Base-by-base conservation (phyloP, 257 asterid genomes). In the Solanum piurae region DNA sequence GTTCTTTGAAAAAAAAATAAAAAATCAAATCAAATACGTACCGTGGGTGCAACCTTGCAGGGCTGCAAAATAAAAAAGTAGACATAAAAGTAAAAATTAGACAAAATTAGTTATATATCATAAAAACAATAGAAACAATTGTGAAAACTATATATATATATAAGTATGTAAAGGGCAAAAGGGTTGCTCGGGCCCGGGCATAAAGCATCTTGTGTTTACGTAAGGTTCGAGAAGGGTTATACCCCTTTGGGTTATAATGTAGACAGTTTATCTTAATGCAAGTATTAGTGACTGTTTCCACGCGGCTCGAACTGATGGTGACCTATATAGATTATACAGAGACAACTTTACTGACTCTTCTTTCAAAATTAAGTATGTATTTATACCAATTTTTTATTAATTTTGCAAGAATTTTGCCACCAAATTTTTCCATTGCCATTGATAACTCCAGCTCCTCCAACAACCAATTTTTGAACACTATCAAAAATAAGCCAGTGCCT, bases 391-490 rank as follows among this genome's bases (percentile, higher is more conserved):
- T 33, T 25, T 87, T 88, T 91, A 85, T 93, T 88, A 42, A 86
- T 91, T 82, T 96, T 96, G 94, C 99, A 96, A 83, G 98, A 95
- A 90, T 94, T 93, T 88, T 94, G 86, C 99, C 99, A 96, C 99
- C 99, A 96, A 7, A 92, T 89, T 36, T 94, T 88, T 5, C 99
- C 99, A 87, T 92, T 93, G 23, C 99, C 99, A 68, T 95, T 91
- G 4, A 96, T 68, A 62, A 84, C 87, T 62, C 98, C 99, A 38
- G 95, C 98, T 34, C 99, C 99, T 73, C 89, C 89, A 82, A 94
- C 95, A n/a, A n/a, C 88, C 21, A 96, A 90, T 60, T 91, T 91
- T 40, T 92, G 27, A 18, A 96, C 92, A 3, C 80, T 79, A 14
- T 92, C 87, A 87, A 96, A 93, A 1, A 86, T 1, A 72, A 96